phyloP scores from a whole-genome alignment of 192 early-diverging fungal species.

The Phlyctochytrium arcticum region DNA sequence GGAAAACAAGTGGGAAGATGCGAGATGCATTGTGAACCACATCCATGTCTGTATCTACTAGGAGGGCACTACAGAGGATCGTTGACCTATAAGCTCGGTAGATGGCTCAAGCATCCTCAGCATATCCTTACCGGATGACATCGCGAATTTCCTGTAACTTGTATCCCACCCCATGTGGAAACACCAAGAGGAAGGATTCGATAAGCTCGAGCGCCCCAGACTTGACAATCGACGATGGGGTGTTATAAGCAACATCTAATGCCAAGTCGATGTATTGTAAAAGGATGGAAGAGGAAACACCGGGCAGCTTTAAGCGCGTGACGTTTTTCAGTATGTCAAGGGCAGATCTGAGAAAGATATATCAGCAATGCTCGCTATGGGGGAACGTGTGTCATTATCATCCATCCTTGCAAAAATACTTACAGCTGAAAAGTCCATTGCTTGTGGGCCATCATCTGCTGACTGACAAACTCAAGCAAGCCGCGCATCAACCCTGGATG shows the following conservation, averaged over 20 bases:
- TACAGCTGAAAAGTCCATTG: constrained; percentile 55
- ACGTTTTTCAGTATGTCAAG: constrained; percentile 48
- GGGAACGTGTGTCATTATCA: not conserved
- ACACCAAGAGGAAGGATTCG: constrained; percentile 49
- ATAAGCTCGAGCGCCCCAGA: constrained; percentile 46
- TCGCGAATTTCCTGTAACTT: constrained; percentile 50
- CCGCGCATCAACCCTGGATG: constrained; percentile 44
- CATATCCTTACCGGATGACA: constrained; percentile 26
- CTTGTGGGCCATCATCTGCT: constrained; percentile 52
- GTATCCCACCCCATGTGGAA: constrained; percentile 43
- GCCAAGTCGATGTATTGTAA: constrained; percentile 49
- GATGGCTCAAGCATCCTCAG: no score
- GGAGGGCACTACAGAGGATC: constrained; percentile 26
- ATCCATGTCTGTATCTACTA: constrained; percentile 38
- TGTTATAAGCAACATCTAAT: constrained; percentile 49
- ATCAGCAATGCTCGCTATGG: not conserved
- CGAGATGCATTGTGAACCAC: constrained; percentile 36
- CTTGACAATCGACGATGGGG: constrained; percentile 45
- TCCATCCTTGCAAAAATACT: not conserved
- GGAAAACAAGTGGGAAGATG: constrained; percentile 51
- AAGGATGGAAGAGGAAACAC: constrained; percentile 40
- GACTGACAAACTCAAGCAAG: constrained; percentile 46
- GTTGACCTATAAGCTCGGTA: no score
- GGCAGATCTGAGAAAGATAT: constrained; percentile 37
- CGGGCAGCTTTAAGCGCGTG: constrained; percentile 45